Base-by-base conservation (phyloP, 2,329 filamentous ascomycete species). In the Madurella fahalii region DNA sequence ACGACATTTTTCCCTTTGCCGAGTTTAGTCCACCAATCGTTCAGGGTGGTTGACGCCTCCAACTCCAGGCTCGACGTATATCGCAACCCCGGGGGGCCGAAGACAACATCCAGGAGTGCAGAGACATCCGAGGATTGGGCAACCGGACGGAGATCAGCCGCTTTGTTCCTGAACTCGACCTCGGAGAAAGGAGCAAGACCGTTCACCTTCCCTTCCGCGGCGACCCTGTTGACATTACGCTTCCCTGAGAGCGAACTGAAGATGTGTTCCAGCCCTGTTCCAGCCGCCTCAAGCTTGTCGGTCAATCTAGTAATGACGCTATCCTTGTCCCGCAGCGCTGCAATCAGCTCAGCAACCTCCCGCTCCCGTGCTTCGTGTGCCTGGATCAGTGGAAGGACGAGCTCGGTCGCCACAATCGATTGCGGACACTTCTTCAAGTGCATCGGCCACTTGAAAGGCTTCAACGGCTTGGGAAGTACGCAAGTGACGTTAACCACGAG, bases 391-490 rank as follows among this genome's bases (percentile, higher is more conserved):
- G 81, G 80, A 32, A 82, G 64, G 12, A 82, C 74, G 37, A 84
- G 71, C 54, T 76, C 72, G 1, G 74, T 74, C 9, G 77, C 71
- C 4, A 81, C 65, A 12, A 70, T 67, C 16, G 72, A 71, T 9
- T 73, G 62, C 1, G 74, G 68, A 17, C 69, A 70, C 57, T 75
- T 80, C 30, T 65, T 67, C 16, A 93, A 70, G 46, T 77, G 69
- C 53, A 91, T 75, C 0, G 77, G 78, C 89, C 89, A 93, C 56
- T 73, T 72, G 37, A 93, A 72, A 5, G 82, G 77, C 46, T 77
- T 73, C 31, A 91, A 73, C 1, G 83, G 83, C n/a, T 74, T 69
- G 1, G 86, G 84, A 12, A 93, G 74, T 9, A 77, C 70, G 53
- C 82, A 83, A 3, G 75, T 83, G 30, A 87, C 72, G 40, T 77